Conservation (phyloP, 805 yeast species). For the Saturnispora galanensis region DNA sequence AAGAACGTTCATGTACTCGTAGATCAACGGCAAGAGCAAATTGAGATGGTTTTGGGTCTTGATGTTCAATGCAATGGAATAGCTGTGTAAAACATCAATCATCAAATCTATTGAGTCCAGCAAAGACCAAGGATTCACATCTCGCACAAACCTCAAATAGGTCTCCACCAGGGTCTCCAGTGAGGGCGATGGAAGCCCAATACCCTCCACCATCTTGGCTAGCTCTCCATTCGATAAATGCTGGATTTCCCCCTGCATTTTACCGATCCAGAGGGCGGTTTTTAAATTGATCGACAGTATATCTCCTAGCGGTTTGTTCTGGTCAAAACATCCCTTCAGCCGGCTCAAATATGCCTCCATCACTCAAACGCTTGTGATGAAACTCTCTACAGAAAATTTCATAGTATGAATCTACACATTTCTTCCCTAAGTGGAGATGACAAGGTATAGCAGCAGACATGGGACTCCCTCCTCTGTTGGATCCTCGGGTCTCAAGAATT, state of each 20-base stretch:
- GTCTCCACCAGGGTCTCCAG: slow-evolving; percentile 35
- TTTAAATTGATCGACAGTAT: slow-evolving; percentile 3
- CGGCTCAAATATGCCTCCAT: slow-evolving; percentile 1
- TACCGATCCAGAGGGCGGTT: slow-evolving; percentile 16
- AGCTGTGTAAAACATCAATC: slow-evolving; percentile 35
- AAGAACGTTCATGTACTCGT: slow-evolving; percentile 28
- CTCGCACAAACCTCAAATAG: slow-evolving; percentile 36
- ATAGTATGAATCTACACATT: no score
- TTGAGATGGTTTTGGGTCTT: slow-evolving; percentile 21
- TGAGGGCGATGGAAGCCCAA: slow-evolving; percentile 28
- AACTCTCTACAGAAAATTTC: not conserved
- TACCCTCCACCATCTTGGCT: slow-evolving; percentile 23
- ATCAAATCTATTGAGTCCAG: slow-evolving; percentile 46
- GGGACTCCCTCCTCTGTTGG: not conserved
- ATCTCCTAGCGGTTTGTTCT: not conserved
- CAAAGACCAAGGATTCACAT: slow-evolving; percentile 47
- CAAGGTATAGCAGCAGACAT: not conserved
- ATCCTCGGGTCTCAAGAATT: not conserved
- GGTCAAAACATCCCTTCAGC: slow-evolving; percentile 1
- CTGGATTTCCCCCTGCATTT: slow-evolving; percentile 21
- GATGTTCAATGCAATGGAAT: slow-evolving; percentile 41
- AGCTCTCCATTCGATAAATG: slow-evolving; percentile 15
- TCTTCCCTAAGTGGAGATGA: no score
- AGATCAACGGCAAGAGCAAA: slow-evolving; percentile 29
- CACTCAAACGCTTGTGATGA: not conserved